Base-by-base conservation (phyloP, 352 stramenopile genomes). In the Globisporangium cederbergense region DNA sequence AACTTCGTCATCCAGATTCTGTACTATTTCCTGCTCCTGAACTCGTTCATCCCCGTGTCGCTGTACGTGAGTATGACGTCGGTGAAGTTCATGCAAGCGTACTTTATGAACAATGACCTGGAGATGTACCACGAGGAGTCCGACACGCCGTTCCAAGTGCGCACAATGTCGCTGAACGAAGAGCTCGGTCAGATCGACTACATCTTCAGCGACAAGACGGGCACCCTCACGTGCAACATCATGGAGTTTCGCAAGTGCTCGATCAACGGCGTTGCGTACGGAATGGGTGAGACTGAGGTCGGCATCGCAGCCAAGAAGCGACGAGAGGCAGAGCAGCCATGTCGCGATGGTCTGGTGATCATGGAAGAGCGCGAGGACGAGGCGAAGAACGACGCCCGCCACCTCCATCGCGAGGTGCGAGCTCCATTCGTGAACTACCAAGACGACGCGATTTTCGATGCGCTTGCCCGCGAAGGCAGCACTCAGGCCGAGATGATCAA, bases 231-330 rank as follows among this genome's bases (percentile, higher is more conserved):
- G 51, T 94, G 91, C 62, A 98, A 98, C 71, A 83, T 98, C 32
- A 98, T 98, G 96, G 88, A 98, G 68, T 99, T 99, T 72, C 97
- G 98, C 53, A 96, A 97, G 60, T 98, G 92, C 71, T 96, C 90
- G 32, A 96, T 99, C 54, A 95, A 98, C 67, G 94, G 93, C 40
- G 77, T 97, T 22, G 72, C 90, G 25, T 99, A 98, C 74, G 97
- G 96, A 2, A 74, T 91, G 34, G 89, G 90, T 1, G 88, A 95
- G 60, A 97, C 90, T 0, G 87, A 96, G 65, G 81, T 96, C 4
- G 89, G 90, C 4, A 80, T 90, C 36, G 82, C 81, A 0, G 88
- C 86, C 22, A 85, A 81, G 57, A 88, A 87, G 58, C 73, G 81
- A 0, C 79, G 77, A 16, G 70, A 86, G 28, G 80, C 77, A 42